phyloP scores from a whole-genome alignment of 2,329 filamentous ascomycete genomes.

The Phialocephala subalpina region DNA sequence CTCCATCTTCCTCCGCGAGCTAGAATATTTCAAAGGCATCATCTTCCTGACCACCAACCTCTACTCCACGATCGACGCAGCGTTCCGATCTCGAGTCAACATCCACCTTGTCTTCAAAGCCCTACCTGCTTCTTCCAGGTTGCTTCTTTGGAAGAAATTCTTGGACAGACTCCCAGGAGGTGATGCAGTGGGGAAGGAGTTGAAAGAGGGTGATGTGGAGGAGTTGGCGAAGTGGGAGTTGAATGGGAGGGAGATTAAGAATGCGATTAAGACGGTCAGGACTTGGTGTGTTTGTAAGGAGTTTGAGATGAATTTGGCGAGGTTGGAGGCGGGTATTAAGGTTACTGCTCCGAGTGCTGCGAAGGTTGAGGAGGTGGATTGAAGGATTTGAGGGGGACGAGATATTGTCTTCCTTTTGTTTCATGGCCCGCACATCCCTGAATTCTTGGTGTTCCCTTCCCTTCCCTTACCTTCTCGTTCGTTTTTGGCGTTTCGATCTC shows the following conservation, averaged over 20 bases:
- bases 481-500: too few species aligned
- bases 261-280: conserved; percentile 45
- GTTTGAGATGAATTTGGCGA: conserved; percentile 50
- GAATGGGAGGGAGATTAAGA: conserved; percentile 47
- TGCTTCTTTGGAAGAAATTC: conserved; percentile 56
- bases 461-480: too few species aligned
- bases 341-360: conserved; percentile 53
- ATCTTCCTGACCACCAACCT: conserved; percentile 46
- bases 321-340: conserved; percentile 54
- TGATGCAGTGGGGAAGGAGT: conserved; percentile 58
- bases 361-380: conserved; percentile 40
- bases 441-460: too few species aligned
- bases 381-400: neutral
- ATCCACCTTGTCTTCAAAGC: conserved; percentile 55
- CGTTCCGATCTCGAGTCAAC: conserved; percentile 54
- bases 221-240: conserved; percentile 53
- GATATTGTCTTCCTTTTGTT: neutral
- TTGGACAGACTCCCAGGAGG: conserved; percentile 49
- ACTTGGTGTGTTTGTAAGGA: conserved; percentile 55
- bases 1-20: conserved; percentile 45
- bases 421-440: too few species aligned
- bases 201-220: conserved; percentile 46
- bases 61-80: conserved; percentile 43
- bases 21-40: conserved; percentile 42
- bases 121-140: conserved; percentile 49